Percentiles rank a stretch among this genome's conserved stretches.
These are phyloP conservation scores for Diaporthe ampelina DNA, from an alignment of 2,329 filamentous ascomycete genomes.

Conservation along the genomic window DNA sequence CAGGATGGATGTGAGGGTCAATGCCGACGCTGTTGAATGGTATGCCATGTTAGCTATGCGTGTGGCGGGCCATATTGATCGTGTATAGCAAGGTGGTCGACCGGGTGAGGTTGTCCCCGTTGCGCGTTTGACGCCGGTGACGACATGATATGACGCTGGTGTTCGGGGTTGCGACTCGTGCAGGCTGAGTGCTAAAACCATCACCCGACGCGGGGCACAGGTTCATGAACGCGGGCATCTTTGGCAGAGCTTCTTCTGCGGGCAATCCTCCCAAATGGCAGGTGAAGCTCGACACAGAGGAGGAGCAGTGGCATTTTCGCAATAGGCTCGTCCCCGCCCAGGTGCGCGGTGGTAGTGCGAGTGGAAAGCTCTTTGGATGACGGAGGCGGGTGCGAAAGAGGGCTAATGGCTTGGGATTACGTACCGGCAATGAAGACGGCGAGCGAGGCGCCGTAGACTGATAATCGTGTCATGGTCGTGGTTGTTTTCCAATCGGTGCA, in stretches of 20 bases:
- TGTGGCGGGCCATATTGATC: neutral
- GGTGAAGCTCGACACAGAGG: neutral
- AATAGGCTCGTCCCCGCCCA: too few relatives aligned
- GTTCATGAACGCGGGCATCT: neutral
- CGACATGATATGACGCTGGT: slow-evolving; percentile 28
- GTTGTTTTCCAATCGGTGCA: slow-evolving; percentile 20
- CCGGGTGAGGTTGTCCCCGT: neutral
- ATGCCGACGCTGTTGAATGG: slow-evolving; percentile 70
- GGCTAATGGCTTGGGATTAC: slow-evolving; percentile 20
- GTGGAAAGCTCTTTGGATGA: neutral
- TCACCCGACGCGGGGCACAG: slow-evolving; percentile 9
- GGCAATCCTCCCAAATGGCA: neutral
- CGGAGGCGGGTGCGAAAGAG: slow-evolving; percentile 4
- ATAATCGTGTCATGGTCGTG: slow-evolving; percentile 41
- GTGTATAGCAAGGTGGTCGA: neutral
- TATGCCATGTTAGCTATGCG: slow-evolving; percentile 49
- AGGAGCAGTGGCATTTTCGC: neutral
- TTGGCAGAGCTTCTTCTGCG: neutral
- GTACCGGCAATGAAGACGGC: slow-evolving; percentile 42
- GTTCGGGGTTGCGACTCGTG: slow-evolving; percentile 20
- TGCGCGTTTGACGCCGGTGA: neutral
- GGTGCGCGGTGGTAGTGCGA: neutral
- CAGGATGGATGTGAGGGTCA: slow-evolving; percentile 78
- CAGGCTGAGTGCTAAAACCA: neutral
- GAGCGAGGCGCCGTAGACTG: slow-evolving; percentile 40